Base-by-base conservation (phyloP, 306 rosid genomes). In the Crotalaria pallida region DNA sequence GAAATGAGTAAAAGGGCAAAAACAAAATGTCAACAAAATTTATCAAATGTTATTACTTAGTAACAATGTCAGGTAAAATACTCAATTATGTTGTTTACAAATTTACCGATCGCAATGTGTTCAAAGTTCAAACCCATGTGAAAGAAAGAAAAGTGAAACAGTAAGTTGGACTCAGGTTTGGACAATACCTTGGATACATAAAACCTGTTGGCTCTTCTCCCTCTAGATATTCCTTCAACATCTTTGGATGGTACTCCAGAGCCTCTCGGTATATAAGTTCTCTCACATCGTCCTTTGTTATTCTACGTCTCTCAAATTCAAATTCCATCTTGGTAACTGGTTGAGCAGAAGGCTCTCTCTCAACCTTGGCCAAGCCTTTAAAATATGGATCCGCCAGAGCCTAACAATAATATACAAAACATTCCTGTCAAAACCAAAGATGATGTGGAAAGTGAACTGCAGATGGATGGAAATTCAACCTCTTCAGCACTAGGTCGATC, bases 321-420 rank as follows among this genome's bases (percentile, higher is more conserved):
- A 95, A 95, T 86, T 95, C 99, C 96, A 95, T 91, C 96, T 95
- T 95, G 56, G 97, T 91, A 59, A 95, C 97, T 18, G 99, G 96
- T 77, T 86, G 99, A 73, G 99, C 86, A 65, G 91, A 87, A 53
- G 99, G 99, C 77, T 95, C 99, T 79, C 99, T 84, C 84, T 95
- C 99, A 50, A 91, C 99, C 84, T 91, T 95, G 51, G 99, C 99
- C 87, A 95, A 83, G 77, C 99, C 99, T 83, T 87, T 91, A 82
- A 95, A 95, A 81, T 95, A 95, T 65, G 90, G 91, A 84, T 95
- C 97, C n/a, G 99, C 96, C 38, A 95, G 84, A 52, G 99, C 99
- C 99, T 95, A 80, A 67, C 59, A 31, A 31, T 31, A 63, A 49
- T 45, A 83, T 65, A 52, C 65, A 68, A n/a, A 77, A 48, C 18